Base-by-base conservation (phyloP, 176 grass and related monocot species). In the Juncus effusus region DNA sequence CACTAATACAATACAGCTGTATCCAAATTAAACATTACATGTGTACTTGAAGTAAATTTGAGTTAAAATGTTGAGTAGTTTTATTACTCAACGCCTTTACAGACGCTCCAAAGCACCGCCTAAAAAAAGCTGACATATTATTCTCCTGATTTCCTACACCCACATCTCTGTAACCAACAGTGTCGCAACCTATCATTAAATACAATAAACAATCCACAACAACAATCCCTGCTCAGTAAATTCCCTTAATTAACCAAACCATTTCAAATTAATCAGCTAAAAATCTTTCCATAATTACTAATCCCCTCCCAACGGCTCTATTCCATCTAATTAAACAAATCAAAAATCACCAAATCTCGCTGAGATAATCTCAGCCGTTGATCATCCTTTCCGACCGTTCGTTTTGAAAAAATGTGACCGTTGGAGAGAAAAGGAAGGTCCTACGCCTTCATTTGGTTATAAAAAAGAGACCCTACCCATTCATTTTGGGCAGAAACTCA, bases 261-360 rank as follows among this genome's bases (percentile, higher is more conserved):
- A 8, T 67, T 67, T 16, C 10, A 49, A 12, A 13, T 16, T 44
- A n/a, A 67, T 16, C 15, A 19, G 49, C 41, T 45, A 40, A 1
- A 10, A 40, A 40, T 47, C 10, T 67, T 28, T 28, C 19, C 19
- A 28, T 28, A 28, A 28, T 28, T 67, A 42, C 14, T 67, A 47
- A 44, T 47, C 14, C 16, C 38, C 16, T 42, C 40, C 63, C 50
- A 94, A 95, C 90, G 90, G 83, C 86, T 95, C 79, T 63, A 69
- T 74, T 42, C 50, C 1, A 1, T 28, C 19, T 28, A 28, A 28
- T 28, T 5, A 47, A 5, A 47, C 4, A 47, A 9, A 47, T 47
- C 9, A 47, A 47, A 45, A 47, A 6, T 5, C 9, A 47, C 14
- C 11, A 16, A 57, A 57, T 57, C 5, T 16, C 35, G 36, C 58